These are phyloP conservation scores for Fagopyrum esculentum DNA, from an alignment of 148 eudicot species.

Conservation along the genomic window DNA sequence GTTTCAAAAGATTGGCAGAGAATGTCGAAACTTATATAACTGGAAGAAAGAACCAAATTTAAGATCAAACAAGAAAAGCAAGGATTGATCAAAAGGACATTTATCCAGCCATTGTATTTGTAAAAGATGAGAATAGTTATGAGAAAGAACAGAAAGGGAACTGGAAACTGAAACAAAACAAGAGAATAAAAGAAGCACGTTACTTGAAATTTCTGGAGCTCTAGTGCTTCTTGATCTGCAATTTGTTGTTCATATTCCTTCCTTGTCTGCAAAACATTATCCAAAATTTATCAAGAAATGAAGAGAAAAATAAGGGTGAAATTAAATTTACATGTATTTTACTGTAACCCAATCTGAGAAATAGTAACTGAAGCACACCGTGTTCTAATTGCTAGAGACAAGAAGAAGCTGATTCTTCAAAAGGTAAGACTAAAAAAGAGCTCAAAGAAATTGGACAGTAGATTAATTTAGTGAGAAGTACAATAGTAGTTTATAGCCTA, in stretches of 20 bases:
- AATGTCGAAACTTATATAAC: neutral
- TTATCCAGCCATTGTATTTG: neutral
- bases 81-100: neutral
- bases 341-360: neutral
- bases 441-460: too few relatives aligned
- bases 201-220: constrained; percentile 78
- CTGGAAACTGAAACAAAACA: neutral
- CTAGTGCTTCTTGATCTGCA: constrained; percentile 78
- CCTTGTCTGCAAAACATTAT: constrained; percentile 37
- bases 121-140: neutral
- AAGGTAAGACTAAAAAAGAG: neutral
- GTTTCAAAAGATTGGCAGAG: neutral
- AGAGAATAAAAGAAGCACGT: neutral
- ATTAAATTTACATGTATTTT: neutral
- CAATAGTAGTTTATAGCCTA: too few relatives aligned
- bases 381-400: neutral
- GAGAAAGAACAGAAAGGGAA: neutral
- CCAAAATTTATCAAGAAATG: neutral
- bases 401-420: neutral
- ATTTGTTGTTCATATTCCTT: constrained; percentile 65
- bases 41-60: neutral
- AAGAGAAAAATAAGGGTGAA: neutral
- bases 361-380: neutral
- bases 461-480: too few relatives aligned
- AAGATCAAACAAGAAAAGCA: neutral